These are phyloP conservation scores for Calonectria leucothoes DNA, from an alignment of 2,329 filamentous ascomycete species.

Conservation along the genomic window DNA sequence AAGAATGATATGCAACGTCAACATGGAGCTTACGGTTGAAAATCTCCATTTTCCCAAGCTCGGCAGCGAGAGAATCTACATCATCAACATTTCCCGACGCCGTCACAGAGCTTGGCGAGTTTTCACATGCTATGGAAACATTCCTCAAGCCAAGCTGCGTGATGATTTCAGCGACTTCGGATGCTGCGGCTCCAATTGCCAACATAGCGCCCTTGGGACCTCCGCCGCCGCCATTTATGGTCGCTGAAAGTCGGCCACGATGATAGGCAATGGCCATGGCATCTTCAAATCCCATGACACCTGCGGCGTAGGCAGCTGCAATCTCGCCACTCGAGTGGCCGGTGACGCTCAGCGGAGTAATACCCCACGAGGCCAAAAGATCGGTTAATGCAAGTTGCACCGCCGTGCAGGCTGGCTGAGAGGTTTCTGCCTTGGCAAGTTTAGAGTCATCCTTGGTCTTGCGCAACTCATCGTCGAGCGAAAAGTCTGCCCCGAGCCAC, in stretches of 20 bases:
- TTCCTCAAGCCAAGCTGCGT: slow-evolving; percentile 33
- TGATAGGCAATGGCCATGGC: slow-evolving; percentile 63
- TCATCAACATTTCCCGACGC: slow-evolving; percentile 60
- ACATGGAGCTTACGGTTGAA: slow-evolving; percentile 62
- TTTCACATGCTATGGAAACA: slow-evolving; percentile 55
- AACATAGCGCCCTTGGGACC: slow-evolving; percentile 63
- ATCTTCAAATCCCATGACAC: slow-evolving; percentile 56
- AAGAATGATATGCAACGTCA: slow-evolving; percentile 65
- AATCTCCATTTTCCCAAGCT: slow-evolving; percentile 53
- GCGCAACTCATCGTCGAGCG: slow-evolving; percentile 50
- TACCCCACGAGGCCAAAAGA: slow-evolving; percentile 56
- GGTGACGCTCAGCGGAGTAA: slow-evolving; percentile 52
- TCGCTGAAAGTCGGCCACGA: slow-evolving; percentile 56
- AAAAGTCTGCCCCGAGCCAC: slow-evolving; percentile 50
- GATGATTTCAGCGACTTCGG: slow-evolving; percentile 54
- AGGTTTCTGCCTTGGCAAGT: slow-evolving; percentile 53
- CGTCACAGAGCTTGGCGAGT: slow-evolving; percentile 63
- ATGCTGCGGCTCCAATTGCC: slow-evolving; percentile 61
- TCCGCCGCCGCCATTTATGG: slow-evolving; percentile 53
- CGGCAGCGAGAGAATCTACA: slow-evolving; percentile 53
- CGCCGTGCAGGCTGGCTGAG: slow-evolving; percentile 57
- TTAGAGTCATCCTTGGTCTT: slow-evolving; percentile 47
- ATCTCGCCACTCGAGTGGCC: slow-evolving; percentile 64
- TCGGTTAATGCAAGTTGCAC: slow-evolving; percentile 60
- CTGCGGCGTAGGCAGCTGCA: slow-evolving; percentile 57